Evolutionary conservation across 139 green algal species (phyloP).

Genomic region (Chlorokybus atmophyticus): DNA sequence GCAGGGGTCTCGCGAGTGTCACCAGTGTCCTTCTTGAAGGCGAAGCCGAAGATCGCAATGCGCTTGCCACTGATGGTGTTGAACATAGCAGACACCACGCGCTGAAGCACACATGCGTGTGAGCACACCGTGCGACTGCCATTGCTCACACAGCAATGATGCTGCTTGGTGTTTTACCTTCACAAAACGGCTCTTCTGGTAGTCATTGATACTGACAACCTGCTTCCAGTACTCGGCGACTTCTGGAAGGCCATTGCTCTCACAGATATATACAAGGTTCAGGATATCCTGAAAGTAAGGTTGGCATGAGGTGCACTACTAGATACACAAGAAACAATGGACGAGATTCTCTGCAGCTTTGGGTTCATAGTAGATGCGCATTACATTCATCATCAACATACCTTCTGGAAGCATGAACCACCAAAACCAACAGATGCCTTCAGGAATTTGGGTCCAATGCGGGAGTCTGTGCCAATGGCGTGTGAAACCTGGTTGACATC

Average conservation of each 20-base stretch:
- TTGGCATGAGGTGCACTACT: too few species aligned
- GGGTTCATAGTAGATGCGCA: not conserved
- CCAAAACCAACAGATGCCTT: conserved; percentile 94
- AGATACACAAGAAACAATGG: too few species aligned
- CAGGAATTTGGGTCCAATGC: conserved; percentile 95
- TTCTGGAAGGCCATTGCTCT: conserved; percentile 71
- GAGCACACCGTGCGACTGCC: too few species aligned
- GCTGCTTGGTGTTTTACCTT: conserved; percentile 32
- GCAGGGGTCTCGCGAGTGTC: conserved; percentile 97
- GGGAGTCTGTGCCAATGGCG: conserved; percentile 84
- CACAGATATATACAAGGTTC: conserved; percentile 87
- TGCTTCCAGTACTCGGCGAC: conserved; percentile 88
- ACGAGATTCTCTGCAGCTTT: too few species aligned
- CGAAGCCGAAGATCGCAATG: conserved; percentile 93
- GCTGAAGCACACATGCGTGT: conserved; percentile 11
- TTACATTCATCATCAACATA: conserved; percentile 3
- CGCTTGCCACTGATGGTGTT: conserved; percentile 95
- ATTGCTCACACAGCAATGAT: too few species aligned
- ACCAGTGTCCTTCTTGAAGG: conserved; percentile 89
- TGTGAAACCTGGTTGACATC: conserved; percentile 80
- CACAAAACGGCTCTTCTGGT: conserved; percentile 95
- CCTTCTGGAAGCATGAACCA: conserved; percentile 98
- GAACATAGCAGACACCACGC: conserved; percentile 93
- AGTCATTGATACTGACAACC: conserved; percentile 90
- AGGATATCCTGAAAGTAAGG: too few species aligned